Conservation (phyloP, 2,329 filamentous ascomycete species). For the Microcyclospora pomicola region DNA sequence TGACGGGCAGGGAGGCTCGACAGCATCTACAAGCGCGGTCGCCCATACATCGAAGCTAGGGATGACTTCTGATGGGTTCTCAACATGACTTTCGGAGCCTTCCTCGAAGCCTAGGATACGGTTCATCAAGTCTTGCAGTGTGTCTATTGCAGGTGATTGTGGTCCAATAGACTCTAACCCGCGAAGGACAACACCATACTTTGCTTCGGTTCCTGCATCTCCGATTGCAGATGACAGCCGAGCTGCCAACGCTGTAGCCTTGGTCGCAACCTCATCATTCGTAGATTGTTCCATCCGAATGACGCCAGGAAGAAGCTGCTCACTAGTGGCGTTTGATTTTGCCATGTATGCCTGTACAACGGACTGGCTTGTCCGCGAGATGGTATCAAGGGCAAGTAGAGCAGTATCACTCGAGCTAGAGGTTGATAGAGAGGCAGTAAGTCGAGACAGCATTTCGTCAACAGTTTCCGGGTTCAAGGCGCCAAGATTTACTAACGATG, state of each 20-base stretch:
- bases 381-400: constrained; percentile 23
- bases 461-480: constrained; percentile 24
- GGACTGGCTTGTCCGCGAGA: constrained; percentile 22
- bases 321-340: constrained; percentile 33
- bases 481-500: constrained; percentile 10
- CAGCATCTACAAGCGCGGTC: constrained; percentile 43
- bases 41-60: constrained; percentile 45
- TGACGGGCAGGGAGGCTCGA: constrained; percentile 44
- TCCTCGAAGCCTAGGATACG: constrained; percentile 29
- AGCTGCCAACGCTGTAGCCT: constrained; percentile 23
- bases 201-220: constrained; percentile 8
- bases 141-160: constrained; percentile 36
- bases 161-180: constrained; percentile 34
- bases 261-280: constrained; percentile 36
- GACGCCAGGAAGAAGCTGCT: constrained; percentile 37
- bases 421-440: constrained; percentile 27
- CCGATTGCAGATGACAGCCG: constrained; percentile 12
- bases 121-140: constrained; percentile 40
- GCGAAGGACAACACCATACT: constrained; percentile 38
- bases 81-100: constrained; percentile 1
- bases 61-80: constrained; percentile 11
- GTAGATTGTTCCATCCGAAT: constrained; percentile 40
- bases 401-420: constrained; percentile 9
- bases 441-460: constrained; percentile 24
- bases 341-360: constrained; percentile 32